phyloP scores from a whole-genome alignment of 345 rosid species.

The Salix exigua region DNA sequence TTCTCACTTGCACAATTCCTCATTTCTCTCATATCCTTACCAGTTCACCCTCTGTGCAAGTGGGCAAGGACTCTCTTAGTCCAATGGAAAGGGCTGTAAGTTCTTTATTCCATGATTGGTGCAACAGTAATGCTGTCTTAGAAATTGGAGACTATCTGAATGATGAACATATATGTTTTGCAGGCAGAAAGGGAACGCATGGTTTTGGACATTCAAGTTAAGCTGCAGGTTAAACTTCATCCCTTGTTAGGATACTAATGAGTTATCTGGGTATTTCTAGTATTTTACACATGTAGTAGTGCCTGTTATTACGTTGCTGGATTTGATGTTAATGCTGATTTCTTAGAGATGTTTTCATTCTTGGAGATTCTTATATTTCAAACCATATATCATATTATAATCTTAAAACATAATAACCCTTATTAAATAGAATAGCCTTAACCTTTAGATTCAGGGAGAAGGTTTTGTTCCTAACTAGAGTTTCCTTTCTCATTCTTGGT shows the following conservation, averaged over 20 bases:
- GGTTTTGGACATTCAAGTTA: slow-evolving; percentile 98
- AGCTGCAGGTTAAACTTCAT: slow-evolving; percentile 67
- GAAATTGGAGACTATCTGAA: slow-evolving; percentile 28
- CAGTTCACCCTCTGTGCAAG: slow-evolving; percentile 44
- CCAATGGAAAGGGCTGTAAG: slow-evolving; percentile 98
- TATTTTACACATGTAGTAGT: too few species aligned
- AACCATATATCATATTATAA: neutral
- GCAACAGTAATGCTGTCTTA: too few species aligned
- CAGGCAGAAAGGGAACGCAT: slow-evolving; percentile 97
- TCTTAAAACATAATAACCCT: neutral
- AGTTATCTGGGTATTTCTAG: too few species aligned
- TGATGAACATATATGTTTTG: slow-evolving; percentile 7
- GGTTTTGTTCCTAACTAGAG: too few species aligned
- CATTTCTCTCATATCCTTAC: too few species aligned
- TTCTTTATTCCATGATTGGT: slow-evolving; percentile 25
- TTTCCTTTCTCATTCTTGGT: too few species aligned
- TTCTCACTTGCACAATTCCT: too few species aligned
- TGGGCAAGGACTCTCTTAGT: slow-evolving; percentile 41
- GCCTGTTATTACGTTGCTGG: neutral
- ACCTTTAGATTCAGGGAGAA: too few species aligned
- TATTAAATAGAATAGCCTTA: neutral
- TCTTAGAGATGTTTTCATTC: neutral
- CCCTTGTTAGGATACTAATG: too few species aligned
- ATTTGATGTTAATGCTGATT: neutral
- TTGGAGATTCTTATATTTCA: neutral